Percentiles rank a stretch among this genome's conserved stretches.
phyloP scores from a whole-genome alignment of 192 early-diverging fungal species.

The Cetraspora pellucida region DNA sequence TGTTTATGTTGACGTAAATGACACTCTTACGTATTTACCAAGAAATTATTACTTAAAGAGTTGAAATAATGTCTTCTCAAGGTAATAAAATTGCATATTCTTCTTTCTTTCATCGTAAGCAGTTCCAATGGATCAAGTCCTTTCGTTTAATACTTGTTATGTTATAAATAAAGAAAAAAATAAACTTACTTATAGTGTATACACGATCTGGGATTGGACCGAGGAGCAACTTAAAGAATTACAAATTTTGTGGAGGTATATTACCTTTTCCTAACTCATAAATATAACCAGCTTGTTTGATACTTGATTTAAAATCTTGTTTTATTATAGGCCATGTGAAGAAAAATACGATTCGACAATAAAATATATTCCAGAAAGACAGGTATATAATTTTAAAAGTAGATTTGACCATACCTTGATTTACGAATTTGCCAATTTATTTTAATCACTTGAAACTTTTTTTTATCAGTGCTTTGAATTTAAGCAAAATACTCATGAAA shows the following conservation, averaged over 20 bases:
- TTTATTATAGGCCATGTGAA: background rate
- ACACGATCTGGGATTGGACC: conserved; percentile 26
- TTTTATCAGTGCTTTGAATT: conserved; percentile 2
- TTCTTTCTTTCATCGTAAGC: background rate
- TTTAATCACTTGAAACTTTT: background rate
- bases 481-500: background rate
- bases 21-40: no score
- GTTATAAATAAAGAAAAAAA: background rate
- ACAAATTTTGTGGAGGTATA: background rate
- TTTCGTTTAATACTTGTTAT: background rate
- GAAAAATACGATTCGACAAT: background rate
- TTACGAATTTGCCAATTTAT: background rate
- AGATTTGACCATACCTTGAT: background rate
- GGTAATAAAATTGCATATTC: no score
- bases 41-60: no score
- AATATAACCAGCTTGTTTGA: background rate
- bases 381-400: background rate
- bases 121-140: background rate
- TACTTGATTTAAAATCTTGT: background rate
- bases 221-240: background rate
- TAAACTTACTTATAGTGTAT: background rate
- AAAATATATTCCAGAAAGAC: background rate
- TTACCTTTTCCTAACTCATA: background rate
- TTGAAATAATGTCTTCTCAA: no score
- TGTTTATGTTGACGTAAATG: no score